These are phyloP conservation scores for Acrocalymma vagum DNA, from an alignment of 2,329 filamentous ascomycete genomes.

Conservation along the genomic window DNA sequence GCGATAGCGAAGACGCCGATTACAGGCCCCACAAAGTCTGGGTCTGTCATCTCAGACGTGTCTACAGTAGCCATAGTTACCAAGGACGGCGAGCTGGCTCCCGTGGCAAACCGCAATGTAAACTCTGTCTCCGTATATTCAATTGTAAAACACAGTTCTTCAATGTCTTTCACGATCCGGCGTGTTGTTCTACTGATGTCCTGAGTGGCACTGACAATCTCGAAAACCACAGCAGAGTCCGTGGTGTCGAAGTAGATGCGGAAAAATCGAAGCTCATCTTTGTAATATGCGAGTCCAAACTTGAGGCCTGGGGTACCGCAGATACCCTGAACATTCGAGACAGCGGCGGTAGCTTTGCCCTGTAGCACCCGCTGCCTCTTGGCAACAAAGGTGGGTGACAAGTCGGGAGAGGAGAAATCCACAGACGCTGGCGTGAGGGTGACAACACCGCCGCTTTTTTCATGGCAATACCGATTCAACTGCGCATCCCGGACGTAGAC, in stretches of 20 bases:
- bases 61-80: background rate
- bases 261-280: conserved; percentile 27
- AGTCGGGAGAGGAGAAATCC: conserved; percentile 9
- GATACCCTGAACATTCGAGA: background rate
- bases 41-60: background rate
- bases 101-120: conserved; percentile 3
- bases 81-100: no score
- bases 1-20: conserved; percentile 15
- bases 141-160: no score
- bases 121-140: conserved; percentile 18
- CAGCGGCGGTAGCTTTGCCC: conserved; percentile 11
- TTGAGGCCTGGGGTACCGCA: background rate
- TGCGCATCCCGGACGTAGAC: conserved; percentile 15
- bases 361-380: conserved; percentile 18
- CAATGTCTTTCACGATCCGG: conserved; percentile 1
- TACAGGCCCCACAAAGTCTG: conserved; percentile 25
- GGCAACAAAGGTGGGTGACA: conserved; percentile 19
- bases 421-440: conserved; percentile 9
- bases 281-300: conserved; percentile 19
- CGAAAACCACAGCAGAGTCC: background rate
- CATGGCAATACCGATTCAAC: conserved; percentile 7
- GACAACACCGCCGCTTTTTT: background rate
- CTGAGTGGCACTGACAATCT: conserved; percentile 16
- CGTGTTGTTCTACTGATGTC: conserved; percentile 4
- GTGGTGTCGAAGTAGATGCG: conserved; percentile 6